phyloP scores from a whole-genome alignment of 495 filamentous ascomycete genomes.

The Paragyromitra xinjiangensis region DNA sequence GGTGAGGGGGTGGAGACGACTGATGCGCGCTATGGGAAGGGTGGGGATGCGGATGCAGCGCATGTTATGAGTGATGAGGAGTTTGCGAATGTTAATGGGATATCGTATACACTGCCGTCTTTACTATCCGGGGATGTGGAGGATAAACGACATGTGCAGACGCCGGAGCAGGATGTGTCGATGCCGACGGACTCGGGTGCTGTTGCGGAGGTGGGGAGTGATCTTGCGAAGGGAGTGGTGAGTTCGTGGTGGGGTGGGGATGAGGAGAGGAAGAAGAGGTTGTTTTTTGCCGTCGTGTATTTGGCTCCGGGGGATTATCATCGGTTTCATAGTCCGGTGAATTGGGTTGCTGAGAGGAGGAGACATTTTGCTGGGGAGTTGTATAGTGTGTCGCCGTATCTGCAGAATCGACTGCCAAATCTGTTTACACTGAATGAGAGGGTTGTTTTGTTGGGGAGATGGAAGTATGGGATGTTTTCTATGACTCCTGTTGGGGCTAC shows the following conservation, averaged over 20 bases:
- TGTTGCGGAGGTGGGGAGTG: conserved; percentile 80
- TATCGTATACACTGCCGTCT: conserved; percentile 91
- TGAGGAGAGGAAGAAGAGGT: conserved; percentile 52
- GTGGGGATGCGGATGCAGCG: conserved; percentile 60
- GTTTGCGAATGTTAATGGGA: conserved; percentile 95
- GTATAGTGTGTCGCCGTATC: conserved; percentile 91
- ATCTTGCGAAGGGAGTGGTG: conserved; percentile 71
- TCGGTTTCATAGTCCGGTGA: conserved; percentile 92
- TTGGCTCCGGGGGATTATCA: conserved; percentile 99
- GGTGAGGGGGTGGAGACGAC: conserved; percentile 36
- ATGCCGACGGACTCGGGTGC: conserved; percentile 71
- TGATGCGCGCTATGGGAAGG: conserved; percentile 24
- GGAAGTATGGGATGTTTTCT: conserved; percentile 97
- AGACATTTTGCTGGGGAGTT: conserved; percentile 97
- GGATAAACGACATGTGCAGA: conserved; percentile 54
- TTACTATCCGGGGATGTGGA: conserved; percentile 78
- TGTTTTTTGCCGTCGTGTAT: conserved; percentile 96
- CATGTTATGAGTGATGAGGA: conserved; percentile 81
- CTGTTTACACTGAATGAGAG: conserved; percentile 97
- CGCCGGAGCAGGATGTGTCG: conserved; percentile 67
- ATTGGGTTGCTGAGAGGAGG: conserved; percentile 90
- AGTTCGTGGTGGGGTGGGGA: conserved; percentile 35
- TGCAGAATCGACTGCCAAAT: conserved; percentile 88
- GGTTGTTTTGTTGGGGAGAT: conserved; percentile 89
- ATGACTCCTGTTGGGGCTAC: conserved; percentile 96